Evolutionary conservation across 257 asterid genomes (phyloP), one percentile per base, ranked within the genome.

Genomic region (Forsythia viridissima): DNA sequence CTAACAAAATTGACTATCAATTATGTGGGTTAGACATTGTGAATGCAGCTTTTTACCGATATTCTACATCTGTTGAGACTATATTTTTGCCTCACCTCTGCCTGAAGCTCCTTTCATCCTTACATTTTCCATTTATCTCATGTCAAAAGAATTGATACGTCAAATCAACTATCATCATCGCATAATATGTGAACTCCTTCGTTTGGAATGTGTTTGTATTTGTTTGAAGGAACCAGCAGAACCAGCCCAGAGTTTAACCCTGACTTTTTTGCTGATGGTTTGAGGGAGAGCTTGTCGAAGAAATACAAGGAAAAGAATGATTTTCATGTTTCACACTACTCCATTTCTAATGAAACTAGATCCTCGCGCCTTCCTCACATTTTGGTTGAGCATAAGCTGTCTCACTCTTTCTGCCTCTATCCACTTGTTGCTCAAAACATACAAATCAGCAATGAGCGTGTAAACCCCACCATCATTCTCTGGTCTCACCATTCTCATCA

Each of bases 391-490:
- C 91, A 89, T 89, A 81, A 89, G 44, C 18, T 80, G 74, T 75
- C 93, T 88, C 51, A 92, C 36, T 71, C 85, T 82, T 80, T 89
- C 91, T 0, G 94, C 93, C 51, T 92, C 89, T 3, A 79, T 82
- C 87, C 86, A 84, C 79, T 84, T 90, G 13, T 84, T 90, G 52
- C 79, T 75, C 76, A 90, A 77, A 41, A 80, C 84, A 76, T 90
- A 89, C 76, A 92, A 13, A 81, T 92, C 93, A 24, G 86, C 81
- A 46, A 92, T 79, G 70, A 88, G 83, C n/a, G 89, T 77, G 74
- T 89, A 92, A 75, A 91, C 84, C 72, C 93, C 94, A 61, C 96
- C 92, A 59, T 86, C 93, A 8, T 83, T 82, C 71, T 89, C 92
- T 5, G 94, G 96, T 70, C 78, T 81, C 75, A 91, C 87, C 79